Evolutionary conservation across 371 early-diverging fungal genomes (phyloP), one percentile per base, ranked within the genome.

Genomic region (Rhizopus delemar): DNA sequence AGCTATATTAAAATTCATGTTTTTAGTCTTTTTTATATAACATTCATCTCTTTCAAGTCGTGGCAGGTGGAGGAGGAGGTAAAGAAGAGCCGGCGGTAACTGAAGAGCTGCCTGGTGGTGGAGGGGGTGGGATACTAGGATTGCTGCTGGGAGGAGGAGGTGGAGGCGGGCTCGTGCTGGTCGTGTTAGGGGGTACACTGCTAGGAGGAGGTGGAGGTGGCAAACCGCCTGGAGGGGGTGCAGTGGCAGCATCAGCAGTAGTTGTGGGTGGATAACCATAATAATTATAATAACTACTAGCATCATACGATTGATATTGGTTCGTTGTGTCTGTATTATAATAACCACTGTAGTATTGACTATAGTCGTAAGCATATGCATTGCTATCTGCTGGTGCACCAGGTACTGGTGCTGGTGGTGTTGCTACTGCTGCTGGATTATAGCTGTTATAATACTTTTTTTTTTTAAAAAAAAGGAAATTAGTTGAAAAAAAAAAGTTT

Each of bases 251-350:
- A 50, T 35, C 39, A 41, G 62, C 13, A 15, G 60, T 34, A 52
- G 56, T 22, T 43, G 58, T 58, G n/a, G 73, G 69, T 8, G 53
- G 60, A 51, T 80, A 79, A 48, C 79, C 73, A 41, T 78, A 73
- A 56, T 77, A 73, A 28, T 60, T 59, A 59, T 57, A 65, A 43
- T 70, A 45, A 61, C 46, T 60, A 31, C 73, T 57, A 56, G 65
- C 60, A 65, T 71, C 22, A 22, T 22, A 22, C 0, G 22, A 57
- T 61, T 62, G 16, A 54, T 66, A 53, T 5, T 38, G 39, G 13
- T 13, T 38, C 22, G 22, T 22, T 11, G 11, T 13, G 5, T 38
- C 39, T 68, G 70, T 62, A 8, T 66, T 69, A 15, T 70, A 72
- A 36, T 74, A 74, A 32, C 68, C 65, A 35, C 49, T 65, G 46